Conservation (phyloP, 1,284 basidiomycete genomes). For the Erythrobasidium hasegawianum region DNA sequence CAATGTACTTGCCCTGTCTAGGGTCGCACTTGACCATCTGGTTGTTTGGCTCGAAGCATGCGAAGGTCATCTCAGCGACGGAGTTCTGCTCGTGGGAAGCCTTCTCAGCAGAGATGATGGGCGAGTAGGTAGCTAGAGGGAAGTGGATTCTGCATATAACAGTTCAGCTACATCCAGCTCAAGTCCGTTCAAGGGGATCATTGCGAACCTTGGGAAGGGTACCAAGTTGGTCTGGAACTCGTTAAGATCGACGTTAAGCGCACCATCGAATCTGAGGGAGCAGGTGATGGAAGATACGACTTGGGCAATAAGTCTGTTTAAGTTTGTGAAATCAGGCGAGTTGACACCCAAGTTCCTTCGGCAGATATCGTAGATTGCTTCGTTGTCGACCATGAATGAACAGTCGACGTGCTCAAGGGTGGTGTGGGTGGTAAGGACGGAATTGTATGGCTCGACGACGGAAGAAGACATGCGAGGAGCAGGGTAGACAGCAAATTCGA, state of each 20-base stretch:
- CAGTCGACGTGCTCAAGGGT: conserved; percentile 99
- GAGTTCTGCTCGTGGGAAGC: conserved; percentile 96
- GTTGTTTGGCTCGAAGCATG: conserved; percentile 95
- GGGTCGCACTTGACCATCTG: conserved; percentile 97
- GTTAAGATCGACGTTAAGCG: conserved; percentile 94
- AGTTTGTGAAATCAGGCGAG: conserved; percentile 86
- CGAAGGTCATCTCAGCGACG: conserved; percentile 96
- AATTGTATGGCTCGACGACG: conserved; percentile 99
- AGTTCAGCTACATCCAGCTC: conserved; percentile 33
- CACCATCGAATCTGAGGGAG: conserved; percentile 95
- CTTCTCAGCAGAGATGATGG: conserved; percentile 75
- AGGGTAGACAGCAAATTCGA: conserved; percentile 98
- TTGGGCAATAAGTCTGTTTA: conserved; percentile 88
- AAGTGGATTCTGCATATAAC: conserved; percentile 46
- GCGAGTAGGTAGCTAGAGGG: conserved; percentile 59
- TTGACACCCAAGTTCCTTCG: conserved; percentile 85
- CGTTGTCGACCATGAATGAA: conserved; percentile 97
- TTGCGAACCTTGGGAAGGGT: conserved; percentile 48
- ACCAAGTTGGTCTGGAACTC: conserved; percentile 99
- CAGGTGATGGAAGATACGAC: conserved; percentile 95
- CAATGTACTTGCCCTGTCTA: conserved; percentile 90
- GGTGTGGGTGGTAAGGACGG: conserved; percentile 96
- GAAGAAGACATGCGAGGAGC: conserved; percentile 91
- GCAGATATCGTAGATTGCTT: conserved; percentile 94
- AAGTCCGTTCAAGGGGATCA: background rate